Evolutionary conservation across 2,329 filamentous ascomycete genomes (phyloP), one percentile per base, ranked within the genome.

Genomic region (Scedosporium apiospermum): DNA sequence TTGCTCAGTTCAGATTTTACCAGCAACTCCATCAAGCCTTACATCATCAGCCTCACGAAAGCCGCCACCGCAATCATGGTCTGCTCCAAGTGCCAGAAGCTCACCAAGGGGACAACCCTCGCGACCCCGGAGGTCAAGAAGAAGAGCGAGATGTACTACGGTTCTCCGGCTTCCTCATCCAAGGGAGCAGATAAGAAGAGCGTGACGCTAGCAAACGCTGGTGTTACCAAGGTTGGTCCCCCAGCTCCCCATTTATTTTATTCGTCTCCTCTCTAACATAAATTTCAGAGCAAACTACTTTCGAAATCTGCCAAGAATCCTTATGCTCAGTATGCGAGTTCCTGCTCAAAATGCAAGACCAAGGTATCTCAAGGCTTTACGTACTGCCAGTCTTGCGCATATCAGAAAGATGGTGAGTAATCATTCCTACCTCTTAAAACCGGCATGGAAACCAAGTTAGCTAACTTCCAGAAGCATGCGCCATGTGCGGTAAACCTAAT

Each of bases 101-200:
- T 83, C 61, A 75, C 81, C 62, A 84, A 84, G 72, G 75, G 79
- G 61, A 78, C 82, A 12, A 69, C 67, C 18, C 80, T 88, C 63
- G 84, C 83, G 65, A 88, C 85, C 0, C 85, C 85, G 0, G 82
- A 78, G 30, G 85, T 88, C 65, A 88, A 88, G 74, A 85, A 84
- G 75, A 88, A 85, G 77, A 83, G 74, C 69, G 85, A 88, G 61
- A 84, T 88, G 75, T 88, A 87, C 71, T 82, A 84, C 68, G 85
- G 85, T 58, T 87, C 84, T 1, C 73, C 83, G 1, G 76, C 81
- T 12, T 74, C 75, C 55, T 75, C 77, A 23, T 71, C 78, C 63
- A 71, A 73, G 65, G 64, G 71, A 18, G 70, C 72, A 58, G 71
- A 70, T 57, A 75, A 76, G 64, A 79, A 77, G 62, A 79, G 81